Evolutionary conservation across 139 green algal species (phyloP).

Genomic region (Ettlia oleoabundans): DNA sequence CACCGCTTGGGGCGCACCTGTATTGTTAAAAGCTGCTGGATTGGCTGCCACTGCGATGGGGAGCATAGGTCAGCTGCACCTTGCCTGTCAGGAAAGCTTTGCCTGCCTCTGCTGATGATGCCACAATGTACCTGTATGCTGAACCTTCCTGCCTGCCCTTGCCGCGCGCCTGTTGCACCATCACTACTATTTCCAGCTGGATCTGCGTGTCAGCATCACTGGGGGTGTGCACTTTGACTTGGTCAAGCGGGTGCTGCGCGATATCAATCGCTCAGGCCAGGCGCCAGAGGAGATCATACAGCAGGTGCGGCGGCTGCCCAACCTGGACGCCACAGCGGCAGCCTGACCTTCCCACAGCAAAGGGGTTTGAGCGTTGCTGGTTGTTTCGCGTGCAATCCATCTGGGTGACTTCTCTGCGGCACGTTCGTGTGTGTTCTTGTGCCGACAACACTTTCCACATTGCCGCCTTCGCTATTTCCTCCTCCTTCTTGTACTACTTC

Average conservation of each 20-base stretch:
- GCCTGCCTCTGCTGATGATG: no score
- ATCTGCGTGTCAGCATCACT: constrained; percentile 89
- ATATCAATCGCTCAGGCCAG: constrained; percentile 93
- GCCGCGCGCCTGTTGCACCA: not conserved
- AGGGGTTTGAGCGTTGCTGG: no score
- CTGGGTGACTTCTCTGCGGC: not conserved
- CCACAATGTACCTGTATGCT: not conserved
- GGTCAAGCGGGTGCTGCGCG: constrained; percentile 96
- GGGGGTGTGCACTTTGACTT: constrained; percentile 99
- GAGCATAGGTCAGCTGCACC: no score
- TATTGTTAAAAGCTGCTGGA: not conserved
- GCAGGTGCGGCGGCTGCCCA: constrained; percentile 62
- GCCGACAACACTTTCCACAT: no score
- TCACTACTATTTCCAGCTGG: constrained; percentile 63
- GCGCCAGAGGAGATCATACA: constrained; percentile 94
- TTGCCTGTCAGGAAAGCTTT: no score
- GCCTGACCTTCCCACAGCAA: no score
- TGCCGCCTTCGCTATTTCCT: no score
- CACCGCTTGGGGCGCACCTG: not conserved
- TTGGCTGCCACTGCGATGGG: not conserved
- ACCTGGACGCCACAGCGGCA: no score
- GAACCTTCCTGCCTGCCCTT: not conserved
- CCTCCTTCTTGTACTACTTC: no score
- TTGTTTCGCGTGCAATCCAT: no score
- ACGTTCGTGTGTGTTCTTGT: not conserved